Percentiles rank a stretch among this genome's conserved stretches.
Evolutionary conservation across 192 early-diverging fungal species (phyloP).

Genomic region (Cetraspora pellucida): DNA sequence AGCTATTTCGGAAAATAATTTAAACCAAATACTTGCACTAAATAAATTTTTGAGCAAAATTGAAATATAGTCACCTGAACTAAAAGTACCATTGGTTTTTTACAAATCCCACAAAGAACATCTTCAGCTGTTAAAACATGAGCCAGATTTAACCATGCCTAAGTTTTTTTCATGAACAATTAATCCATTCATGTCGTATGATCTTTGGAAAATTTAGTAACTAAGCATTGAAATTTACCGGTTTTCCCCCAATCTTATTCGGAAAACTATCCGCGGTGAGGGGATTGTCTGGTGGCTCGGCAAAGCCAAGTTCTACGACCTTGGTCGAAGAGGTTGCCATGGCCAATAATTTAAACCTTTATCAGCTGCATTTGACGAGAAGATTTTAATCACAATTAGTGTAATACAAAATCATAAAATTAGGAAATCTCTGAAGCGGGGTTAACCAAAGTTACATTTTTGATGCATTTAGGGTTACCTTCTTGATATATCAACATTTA

Average conservation of each 20-base stretch:
- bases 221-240: conserved; percentile 54
- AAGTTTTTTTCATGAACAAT: neutral
- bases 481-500: too few species aligned
- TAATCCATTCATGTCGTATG: conserved; percentile 1
- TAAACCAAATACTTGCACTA: neutral
- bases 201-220: neutral
- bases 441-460: too few species aligned
- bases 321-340: conserved; percentile 26
- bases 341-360: too few species aligned
- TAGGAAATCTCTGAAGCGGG: too few species aligned
- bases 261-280: conserved; percentile 68
- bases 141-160: conserved; percentile 83
- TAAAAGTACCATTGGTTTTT: conserved; percentile 74
- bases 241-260: conserved; percentile 86
- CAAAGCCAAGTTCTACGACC: conserved; percentile 65
- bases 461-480: too few species aligned
- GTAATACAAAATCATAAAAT: too few species aligned
- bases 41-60: neutral
- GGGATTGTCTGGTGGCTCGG: conserved; percentile 66
- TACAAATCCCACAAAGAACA: conserved; percentile 73
- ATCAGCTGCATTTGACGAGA: too few species aligned
- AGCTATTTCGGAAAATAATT: conserved; percentile 44
- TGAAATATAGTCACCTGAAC: conserved; percentile 64
- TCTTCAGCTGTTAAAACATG: conserved; percentile 60
- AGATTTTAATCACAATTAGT: too few species aligned